Evolutionary conservation across 352 stramenopile genomes (phyloP).

Genomic region (Globisporangium cederbergense): DNA sequence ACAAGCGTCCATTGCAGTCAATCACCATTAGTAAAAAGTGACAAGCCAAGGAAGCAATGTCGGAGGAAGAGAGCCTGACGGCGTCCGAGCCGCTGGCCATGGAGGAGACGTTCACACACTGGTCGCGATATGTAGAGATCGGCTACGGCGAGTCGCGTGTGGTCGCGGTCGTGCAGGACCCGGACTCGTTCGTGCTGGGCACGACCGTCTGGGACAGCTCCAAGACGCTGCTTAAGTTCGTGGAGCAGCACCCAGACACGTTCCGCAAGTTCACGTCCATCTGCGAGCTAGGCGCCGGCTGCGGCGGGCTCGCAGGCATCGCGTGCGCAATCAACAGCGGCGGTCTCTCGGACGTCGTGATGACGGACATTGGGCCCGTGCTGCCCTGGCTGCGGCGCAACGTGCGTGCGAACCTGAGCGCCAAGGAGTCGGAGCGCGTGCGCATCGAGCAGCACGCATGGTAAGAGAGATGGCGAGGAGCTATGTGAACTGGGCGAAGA

Average conservation of each 20-base stretch:
- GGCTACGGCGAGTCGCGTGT: conserved; percentile 37
- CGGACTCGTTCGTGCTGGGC: conserved; percentile 78
- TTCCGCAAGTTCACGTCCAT: conserved; percentile 64
- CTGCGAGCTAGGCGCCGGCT: conserved; percentile 74
- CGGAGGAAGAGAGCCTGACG: conserved; percentile 54
- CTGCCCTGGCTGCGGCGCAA: conserved; percentile 77
- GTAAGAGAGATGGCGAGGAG: conserved; percentile 15
- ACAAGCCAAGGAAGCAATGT: conserved; percentile 34
- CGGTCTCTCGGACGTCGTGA: conserved; percentile 57
- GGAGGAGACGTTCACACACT: conserved; percentile 78
- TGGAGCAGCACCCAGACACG: conserved; percentile 49
- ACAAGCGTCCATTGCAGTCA: too few relatives aligned
- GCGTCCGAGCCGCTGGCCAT: conserved; percentile 57
- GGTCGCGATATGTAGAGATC: conserved; percentile 72
- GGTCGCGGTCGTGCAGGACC: conserved; percentile 64
- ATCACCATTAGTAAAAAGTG: not conserved
- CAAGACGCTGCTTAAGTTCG: conserved; percentile 85
- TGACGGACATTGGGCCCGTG: conserved; percentile 78
- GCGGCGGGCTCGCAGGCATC: conserved; percentile 69
- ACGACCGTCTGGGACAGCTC: conserved; percentile 85
- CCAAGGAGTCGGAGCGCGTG: conserved; percentile 55
- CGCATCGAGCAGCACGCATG: conserved; percentile 56
- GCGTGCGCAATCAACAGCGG: conserved; percentile 60
- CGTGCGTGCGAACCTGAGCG: conserved; percentile 56
- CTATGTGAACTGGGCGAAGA: not conserved